Evolutionary conservation across 306 rosid species (phyloP), one percentile per base, ranked within the genome.

Genomic region (Corylus americana): DNA sequence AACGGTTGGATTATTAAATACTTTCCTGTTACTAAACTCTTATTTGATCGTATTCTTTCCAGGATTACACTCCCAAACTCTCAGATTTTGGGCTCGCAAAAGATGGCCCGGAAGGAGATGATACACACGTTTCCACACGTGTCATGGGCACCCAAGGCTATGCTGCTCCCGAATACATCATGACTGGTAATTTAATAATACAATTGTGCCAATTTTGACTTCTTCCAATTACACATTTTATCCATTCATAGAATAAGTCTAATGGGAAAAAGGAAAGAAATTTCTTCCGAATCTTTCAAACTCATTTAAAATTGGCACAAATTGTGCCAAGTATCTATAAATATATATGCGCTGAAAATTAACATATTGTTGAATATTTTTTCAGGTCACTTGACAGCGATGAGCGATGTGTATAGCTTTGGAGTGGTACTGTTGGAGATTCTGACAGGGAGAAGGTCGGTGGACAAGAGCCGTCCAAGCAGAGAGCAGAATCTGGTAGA

Each of bases 121-220:
- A 95, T 57, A 95, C 99, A 0, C 99, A 95, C 63, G 99, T 95
- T 61, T 95, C 99, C 31, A 95, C 99, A 0, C 62, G 99, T 17
- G 99, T 95, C 0, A 89, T 95, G 99, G 99, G 99, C 1, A 95
- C 99, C 0, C 96, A 95, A 55, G 99, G 99, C 22, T 95, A 95
- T 1, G 99, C 99, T 2, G 99, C 98, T 13, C 99, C 99, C 0
- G 99, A 95, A 79, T 95, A 95, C 31, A 57, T 95, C 73, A 95
- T 95, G 99, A 95, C 99, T 7, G 98, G 98, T 92, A 82, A 49
- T 45, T 66, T 22, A 20, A 22, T 62, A 42, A 42, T 42, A 5
- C 45, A 42, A 42, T 42, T 42, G 0, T 42, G 45, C 45, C 45
- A 42, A 42, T 42, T 42, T 42, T 5, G 45, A 42, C 11, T 49